phyloP scores from a whole-genome alignment of 2,329 filamentous ascomycete genomes.

The Rugonectria rugulosa region DNA sequence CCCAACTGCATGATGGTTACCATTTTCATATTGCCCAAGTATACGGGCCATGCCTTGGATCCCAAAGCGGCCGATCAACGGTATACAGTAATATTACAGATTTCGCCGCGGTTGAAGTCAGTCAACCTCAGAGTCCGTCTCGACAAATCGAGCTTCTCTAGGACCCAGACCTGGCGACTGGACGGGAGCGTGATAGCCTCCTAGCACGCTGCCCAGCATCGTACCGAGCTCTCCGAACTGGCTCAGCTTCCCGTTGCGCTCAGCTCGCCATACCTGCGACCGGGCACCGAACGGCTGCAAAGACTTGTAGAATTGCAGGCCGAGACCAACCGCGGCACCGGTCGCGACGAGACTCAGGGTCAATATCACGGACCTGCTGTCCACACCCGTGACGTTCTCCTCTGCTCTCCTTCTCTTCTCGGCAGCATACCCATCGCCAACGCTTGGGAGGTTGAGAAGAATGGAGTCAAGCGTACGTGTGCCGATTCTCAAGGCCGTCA shows the following conservation, averaged over 20 bases:
- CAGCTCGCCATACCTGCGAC: constrained; percentile 52
- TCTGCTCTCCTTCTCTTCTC: constrained; percentile 49
- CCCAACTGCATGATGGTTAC: too few relatives aligned
- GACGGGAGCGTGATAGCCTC: constrained; percentile 32
- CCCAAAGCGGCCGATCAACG: not conserved
- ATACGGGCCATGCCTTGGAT: too few relatives aligned
- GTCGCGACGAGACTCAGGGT: constrained; percentile 45
- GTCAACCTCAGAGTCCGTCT: constrained; percentile 48
- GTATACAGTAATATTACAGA: constrained; percentile 27
- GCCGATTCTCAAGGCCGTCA: constrained; percentile 35
- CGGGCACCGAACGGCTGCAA: constrained; percentile 55
- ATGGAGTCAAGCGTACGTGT: constrained; percentile 45
- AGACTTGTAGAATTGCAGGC: constrained; percentile 49
- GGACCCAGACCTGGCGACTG: constrained; percentile 23
- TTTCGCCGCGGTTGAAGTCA: constrained; percentile 20
- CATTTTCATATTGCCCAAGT: too few relatives aligned
- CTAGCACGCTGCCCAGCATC: constrained; percentile 50
- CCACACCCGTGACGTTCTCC: constrained; percentile 42
- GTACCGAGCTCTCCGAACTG: constrained; percentile 57
- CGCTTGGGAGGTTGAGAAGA: constrained; percentile 44
- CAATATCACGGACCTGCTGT: constrained; percentile 43
- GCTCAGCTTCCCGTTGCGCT: constrained; percentile 44
- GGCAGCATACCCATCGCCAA: constrained; percentile 46
- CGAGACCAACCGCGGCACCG: constrained; percentile 50
- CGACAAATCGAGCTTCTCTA: constrained; percentile 41